Percentiles rank a stretch among this genome's conserved stretches.
These are phyloP conservation scores for Babesia divergens DNA, from an alignment of 169 alveolate species.

Conservation along the genomic window DNA sequence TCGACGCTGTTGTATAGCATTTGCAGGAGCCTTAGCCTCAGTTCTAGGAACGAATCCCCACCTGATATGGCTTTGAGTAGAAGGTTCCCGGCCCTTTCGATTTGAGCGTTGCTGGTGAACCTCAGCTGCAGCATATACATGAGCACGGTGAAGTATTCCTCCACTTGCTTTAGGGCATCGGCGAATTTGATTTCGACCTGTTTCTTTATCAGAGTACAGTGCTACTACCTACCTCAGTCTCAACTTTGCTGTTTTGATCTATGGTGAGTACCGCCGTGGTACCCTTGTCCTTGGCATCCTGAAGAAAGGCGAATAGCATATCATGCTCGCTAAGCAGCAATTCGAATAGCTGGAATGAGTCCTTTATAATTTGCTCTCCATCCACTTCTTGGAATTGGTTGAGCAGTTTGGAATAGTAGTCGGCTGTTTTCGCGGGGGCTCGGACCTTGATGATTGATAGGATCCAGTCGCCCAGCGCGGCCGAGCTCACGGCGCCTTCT, in stretches of 20 bases:
- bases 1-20: conserved; percentile 71
- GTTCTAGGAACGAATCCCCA: conserved; percentile 64
- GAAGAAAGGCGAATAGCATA: conserved; percentile 65
- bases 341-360: conserved; percentile 69
- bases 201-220: neutral
- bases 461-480: conserved; percentile 77
- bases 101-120: conserved; percentile 67
- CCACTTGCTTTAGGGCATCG: conserved; percentile 68
- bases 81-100: conserved; percentile 70
- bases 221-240: conserved; percentile 30
- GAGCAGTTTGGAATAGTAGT: conserved; percentile 66
- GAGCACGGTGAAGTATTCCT: conserved; percentile 74
- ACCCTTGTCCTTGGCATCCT: conserved; percentile 69
- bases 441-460: conserved; percentile 68
- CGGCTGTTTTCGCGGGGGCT: conserved; percentile 61
- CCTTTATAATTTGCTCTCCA: conserved; percentile 70
- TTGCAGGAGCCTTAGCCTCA: conserved; percentile 65
- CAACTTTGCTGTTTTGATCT: conserved; percentile 35
- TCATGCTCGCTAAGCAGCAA: conserved; percentile 69
- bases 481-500: conserved; percentile 76
- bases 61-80: conserved; percentile 60
- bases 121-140: conserved; percentile 73
- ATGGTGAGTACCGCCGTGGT: conserved; percentile 50
- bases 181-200: conserved; percentile 39
- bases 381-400: conserved; percentile 71